Base-by-base conservation (phyloP, 2,329 filamentous ascomycete genomes). In the Cladobotryum protrusum region DNA sequence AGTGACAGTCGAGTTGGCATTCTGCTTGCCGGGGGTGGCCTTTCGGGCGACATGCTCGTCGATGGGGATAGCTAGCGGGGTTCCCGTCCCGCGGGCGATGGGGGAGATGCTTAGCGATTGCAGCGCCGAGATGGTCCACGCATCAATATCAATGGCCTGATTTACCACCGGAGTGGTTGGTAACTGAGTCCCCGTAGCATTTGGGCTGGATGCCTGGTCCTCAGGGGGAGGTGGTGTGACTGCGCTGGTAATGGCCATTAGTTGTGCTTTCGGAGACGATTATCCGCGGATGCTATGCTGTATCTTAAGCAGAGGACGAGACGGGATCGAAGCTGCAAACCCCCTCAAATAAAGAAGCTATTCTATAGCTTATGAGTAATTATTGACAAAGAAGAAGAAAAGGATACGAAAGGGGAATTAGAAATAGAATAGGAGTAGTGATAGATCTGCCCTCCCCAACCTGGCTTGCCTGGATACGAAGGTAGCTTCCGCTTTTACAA, bases 31-130 rank as follows among this genome's bases (percentile, higher is more conserved):
- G 33, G 55, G 53, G n/a, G 50, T 59, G 20, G 24, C 24, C 24
- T 29, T 29, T 6, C 24, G 24, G 24, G 24, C 24, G 24, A 53
- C 41, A 11, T 57, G 56, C 34, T 82, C 80, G 65, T 95, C 87
- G 47, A 95, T 79, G 2, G 88, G 84, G 57, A 95, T 93, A 44
- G 83, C 76, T 47, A 95, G 76, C 4, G 83, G 76, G 24, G 79
- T 76, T 42, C 81, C 79, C 3, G 80, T 80, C 48, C 82, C 83
- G 44, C 76, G 74, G n/a, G 77, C 75, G 20, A 73, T 61, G 9
- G 79, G 72, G 1, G 79, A 76, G 39, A 84, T 69, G 61, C 70
- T 76, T 41, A 78, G 75, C 41, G 74, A 77, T 59, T 77, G 70
- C 42, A 82, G 73, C 5, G 80, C 77, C 15, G 74, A 75, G 47